Base-by-base conservation (phyloP, 2,329 filamentous ascomycete species). In the Neophaeococcomyces mojaviensis region DNA sequence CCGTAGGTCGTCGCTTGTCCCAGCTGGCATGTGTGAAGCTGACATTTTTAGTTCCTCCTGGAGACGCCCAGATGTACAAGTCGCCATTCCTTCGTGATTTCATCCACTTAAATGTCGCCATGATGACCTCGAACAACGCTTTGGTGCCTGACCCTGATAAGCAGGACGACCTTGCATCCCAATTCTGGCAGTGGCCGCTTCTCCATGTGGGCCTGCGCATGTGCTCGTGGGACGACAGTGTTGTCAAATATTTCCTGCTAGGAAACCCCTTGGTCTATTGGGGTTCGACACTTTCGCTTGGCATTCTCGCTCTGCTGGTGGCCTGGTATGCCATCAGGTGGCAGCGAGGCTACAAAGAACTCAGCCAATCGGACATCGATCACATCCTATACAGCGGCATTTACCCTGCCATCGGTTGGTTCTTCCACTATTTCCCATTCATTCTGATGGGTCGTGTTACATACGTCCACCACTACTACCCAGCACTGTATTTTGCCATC, bases 111-210 rank as follows among this genome's bases (percentile, higher is more conserved):
- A 98, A 98, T 64, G 92, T 98, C 51, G 92, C 92, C 52, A 98
- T 98, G 92, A 96, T 97, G 90, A 98, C 92, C 3, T 97, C 92
- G 32, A 98, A 98, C 77, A 98, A 98, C 62, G 92, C 92, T 19
- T 80, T 98, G 37, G 88, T 98, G 16, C 92, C 92, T 3, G 92
- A 98, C 61, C 90, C 92, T 3, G 92, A 98, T 66, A 98, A 98
- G 78, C 92, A 98, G 67, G 92, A 98, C 61, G 92, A 98, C 61
- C 79, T 98, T 39, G 92, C 92, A 26, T 98, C 92, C 12, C 76
- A 88, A 55, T 96, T 89, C 74, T 98, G 92, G 92, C 89, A 98
- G 69, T 98, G 92, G 92, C 92, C 92, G 16, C 80, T 98, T 53
- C 80, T 98, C 33, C 76, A 97, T 59, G 92, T 97, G 47, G 92